Evolutionary conservation across 2,329 filamentous ascomycete species (phyloP), one percentile per base, ranked within the genome.

Genomic region (Epichloe typhina): DNA sequence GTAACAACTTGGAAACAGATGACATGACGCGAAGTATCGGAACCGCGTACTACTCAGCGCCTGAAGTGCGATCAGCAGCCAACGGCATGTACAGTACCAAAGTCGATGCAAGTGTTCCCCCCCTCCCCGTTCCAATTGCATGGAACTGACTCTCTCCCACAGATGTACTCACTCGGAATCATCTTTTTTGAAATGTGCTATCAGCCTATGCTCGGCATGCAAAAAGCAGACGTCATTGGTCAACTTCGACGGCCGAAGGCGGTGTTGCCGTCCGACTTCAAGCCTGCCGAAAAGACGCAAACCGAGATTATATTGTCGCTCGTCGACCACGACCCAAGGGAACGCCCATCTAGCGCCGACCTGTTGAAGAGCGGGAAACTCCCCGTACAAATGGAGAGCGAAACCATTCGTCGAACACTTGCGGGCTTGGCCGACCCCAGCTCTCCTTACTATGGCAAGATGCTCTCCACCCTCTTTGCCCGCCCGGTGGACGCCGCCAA

Each of bases 151-250:
- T 2, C 2, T 38, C n/a, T 12, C 11, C 31, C 33, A 17, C 51
- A 82, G 77, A 97, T 98, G 91, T 98, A 93, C 64, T 96, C 91
- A 0, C 74, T 98, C 41, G 93, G 93, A 0, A 86, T 98, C 55
- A 97, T 98, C 52, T 95, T 98, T 98, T 97, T 96, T 58, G 93
- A 98, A 67, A 98, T 98, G 93, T 94, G 86, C 61, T 90, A 83
- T 56, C 68, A 72, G 36, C 74, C 79, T 0, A 77, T 83, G 68
- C 72, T 83, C 62, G 80, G 80, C 4, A 83, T 84, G 79, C 76
- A 84, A 58, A 75, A 81, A 55, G 78, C 77, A 2, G 68, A 75
- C 48, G 77, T 82, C 4, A 73, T 96, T 31, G 77, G 84, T 49
- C 72, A 77, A 50, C 74, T 96, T 41, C 79, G 88, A 44, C 76